Conservation (phyloP, 768 basidiomycete genomes). For the Brasilioporus rufonigricans region DNA sequence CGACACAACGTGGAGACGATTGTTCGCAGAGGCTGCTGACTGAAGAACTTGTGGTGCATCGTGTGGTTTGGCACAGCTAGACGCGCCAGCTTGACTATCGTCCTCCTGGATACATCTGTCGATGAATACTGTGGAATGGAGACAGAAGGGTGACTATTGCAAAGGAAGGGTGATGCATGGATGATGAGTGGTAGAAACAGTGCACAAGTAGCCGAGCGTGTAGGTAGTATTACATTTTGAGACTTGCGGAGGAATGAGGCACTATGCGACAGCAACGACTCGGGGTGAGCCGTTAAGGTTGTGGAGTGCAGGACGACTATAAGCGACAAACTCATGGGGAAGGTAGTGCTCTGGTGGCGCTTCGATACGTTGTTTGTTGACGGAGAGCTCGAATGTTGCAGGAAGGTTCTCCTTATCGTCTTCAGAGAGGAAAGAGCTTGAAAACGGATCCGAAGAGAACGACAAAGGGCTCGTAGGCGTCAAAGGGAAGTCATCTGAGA, state of each 20-base stretch:
- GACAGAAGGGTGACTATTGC: constrained; percentile 52
- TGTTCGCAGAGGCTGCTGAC: constrained; percentile 14
- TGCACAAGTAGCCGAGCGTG: constrained; percentile 61
- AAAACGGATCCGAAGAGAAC: constrained; percentile 43
- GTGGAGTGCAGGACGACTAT: constrained; percentile 76
- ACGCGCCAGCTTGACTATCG: constrained; percentile 12
- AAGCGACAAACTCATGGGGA: constrained; percentile 77
- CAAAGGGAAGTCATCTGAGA: constrained; percentile 80
- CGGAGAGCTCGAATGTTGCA: constrained; percentile 65
- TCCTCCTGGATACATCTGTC: constrained; percentile 40
- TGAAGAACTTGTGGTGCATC: constrained; percentile 11
- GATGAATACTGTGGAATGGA: constrained; percentile 47
- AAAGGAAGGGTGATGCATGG: constrained; percentile 61
- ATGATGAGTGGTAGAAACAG: constrained; percentile 62
- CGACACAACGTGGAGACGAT: constrained; percentile 12
- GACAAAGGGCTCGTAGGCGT: constrained; percentile 72
- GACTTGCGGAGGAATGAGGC: constrained; percentile 41
- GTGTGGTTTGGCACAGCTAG: constrained; percentile 21
- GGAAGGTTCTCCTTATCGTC: constrained; percentile 83
- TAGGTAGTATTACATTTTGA: constrained; percentile 80
- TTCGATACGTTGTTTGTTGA: constrained; percentile 71
- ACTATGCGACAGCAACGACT: constrained; percentile 56
- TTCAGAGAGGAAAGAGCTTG: constrained; percentile 58
- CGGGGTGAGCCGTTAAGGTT: constrained; percentile 67
- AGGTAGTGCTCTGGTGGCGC: constrained; percentile 71